Base-by-base conservation (phyloP, 768 basidiomycete genomes). In the Suillus variegatus region DNA sequence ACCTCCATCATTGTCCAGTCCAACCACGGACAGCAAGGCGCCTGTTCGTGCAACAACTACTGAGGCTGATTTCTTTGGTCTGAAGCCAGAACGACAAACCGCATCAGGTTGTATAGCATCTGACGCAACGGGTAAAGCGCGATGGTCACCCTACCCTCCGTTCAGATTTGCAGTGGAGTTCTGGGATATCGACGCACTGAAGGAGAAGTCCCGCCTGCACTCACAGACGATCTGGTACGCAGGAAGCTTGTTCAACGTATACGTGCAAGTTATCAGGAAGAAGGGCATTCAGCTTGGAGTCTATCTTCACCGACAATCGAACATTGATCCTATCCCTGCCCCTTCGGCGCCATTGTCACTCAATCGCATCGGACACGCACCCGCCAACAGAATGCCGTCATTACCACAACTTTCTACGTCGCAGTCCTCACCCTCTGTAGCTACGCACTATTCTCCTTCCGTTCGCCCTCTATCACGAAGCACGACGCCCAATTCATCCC, bases 171-270 rank as follows among this genome's bases (percentile, higher is more conserved):
- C 87, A 10, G 92, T 94, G 61, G 95, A 97, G 76, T 97, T 97
- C 73, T 96, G 92, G 90, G 90, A 91, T 71, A 84, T 94, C 22
- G 89, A 92, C 66, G 78, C 82, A 41, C 82, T 97, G 46, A 90
- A 88, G 65, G 95, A 97, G 78, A 97, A 95, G 78, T 87, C 88
- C 60, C 83, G 94, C 18, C 76, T 93, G 60, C 88, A 96, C 75
- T 93, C 92, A 9, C 87, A 88, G 63, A 97, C 95, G 3, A 83
- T 96, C 62, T 95, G 93, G 87, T 93, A 95, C 73, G 94, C 91
- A 2, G 95, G 95, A 10, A 93, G 86, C 70, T 79, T 93, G 71
- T 95, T 89, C 82, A 94, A 94, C 68, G 88, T 94, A 2, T 97
- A 96, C 71, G 89, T 95, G 51, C 94, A 97, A 74, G 84, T 95